Base-by-base conservation (phyloP, 768 basidiomycete genomes). In the Boletus pseudopeckii region DNA sequence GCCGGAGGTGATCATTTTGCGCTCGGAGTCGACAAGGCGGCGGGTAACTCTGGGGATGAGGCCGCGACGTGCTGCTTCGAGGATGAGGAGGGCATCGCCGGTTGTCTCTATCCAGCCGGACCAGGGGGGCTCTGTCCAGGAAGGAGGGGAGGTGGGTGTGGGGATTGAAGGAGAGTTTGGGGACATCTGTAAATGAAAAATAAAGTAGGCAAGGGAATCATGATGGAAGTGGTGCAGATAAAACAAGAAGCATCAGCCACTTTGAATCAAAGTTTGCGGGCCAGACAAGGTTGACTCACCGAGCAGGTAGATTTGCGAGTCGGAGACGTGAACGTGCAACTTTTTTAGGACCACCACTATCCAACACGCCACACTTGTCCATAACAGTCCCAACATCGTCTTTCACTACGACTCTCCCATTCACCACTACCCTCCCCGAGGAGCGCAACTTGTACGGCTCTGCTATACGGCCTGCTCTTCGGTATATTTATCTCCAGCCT, bases 71-170 rank as follows among this genome's bases (percentile, higher is more conserved):
- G 93, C 93, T 7, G 94, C 95, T 67, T 98, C 95, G 66, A 98
- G 90, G 69, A 98, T 89, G 67, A 98, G 84, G n/a, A 98, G 81
- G 7, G 94, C 93, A 73, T 98, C 95, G 62, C 88, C 87, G 0
- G 95, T 97, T 4, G 92, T 90, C 68, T 94, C 92, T 76, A 98
- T 92, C 84, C 89, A 97, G 18, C 95, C 95, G 11, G 83, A 85
- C 86, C 90, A 95, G 2, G 92, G 93, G 0, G 92, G 92, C 66
- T 92, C 90, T 20, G 87, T 84, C 86, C 86, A 88, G n/a, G 70
- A 67, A 0, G 46, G 78, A 55, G 9, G 75, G 74, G 54, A 75
- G 62, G 53, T 59, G 68, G 41, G 64, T 65, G 56, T 54, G 13
- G 53, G n/a, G 43, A 48, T 45, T 42, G 64, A 50, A 36, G 59